Conservation (phyloP, 1,284 basidiomycete genomes). For the Malassezia brasiliensis region DNA sequence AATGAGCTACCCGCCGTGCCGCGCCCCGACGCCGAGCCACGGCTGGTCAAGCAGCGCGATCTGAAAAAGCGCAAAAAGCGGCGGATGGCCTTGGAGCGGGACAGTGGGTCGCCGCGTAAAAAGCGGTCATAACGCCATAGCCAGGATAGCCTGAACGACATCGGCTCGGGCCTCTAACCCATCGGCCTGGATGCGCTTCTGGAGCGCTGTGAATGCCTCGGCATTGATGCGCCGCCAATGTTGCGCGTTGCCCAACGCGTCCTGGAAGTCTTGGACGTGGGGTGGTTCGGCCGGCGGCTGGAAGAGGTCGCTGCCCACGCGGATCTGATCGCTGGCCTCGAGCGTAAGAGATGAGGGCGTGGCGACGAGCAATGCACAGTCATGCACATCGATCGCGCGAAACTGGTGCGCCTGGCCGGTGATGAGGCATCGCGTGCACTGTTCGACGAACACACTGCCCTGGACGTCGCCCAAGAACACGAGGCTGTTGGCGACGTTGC, state of each 20-base stretch:
- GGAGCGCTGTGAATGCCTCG: no score
- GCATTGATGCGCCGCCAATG: background rate
- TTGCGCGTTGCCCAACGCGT: background rate
- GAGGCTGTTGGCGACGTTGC: background rate
- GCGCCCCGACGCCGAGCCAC: background rate
- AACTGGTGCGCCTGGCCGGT: slow-evolving; percentile 2
- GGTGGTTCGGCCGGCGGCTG: background rate
- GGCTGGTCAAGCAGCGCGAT: background rate
- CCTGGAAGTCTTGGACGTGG: slow-evolving; percentile 16
- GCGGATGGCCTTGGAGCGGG: background rate
- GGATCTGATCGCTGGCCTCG: background rate
- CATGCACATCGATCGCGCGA: background rate
- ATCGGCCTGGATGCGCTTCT: no score
- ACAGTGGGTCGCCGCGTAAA: background rate
- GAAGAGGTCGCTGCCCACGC: background rate
- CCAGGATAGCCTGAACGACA: no score
- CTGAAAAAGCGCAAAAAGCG: slow-evolving; percentile 11
- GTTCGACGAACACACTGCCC: slow-evolving; percentile 10
- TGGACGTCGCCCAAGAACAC: slow-evolving; percentile 3
- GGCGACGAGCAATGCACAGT: background rate
- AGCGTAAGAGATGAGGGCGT: slow-evolving; percentile 10
- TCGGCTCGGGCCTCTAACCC: no score
- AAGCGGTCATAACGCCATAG: background rate
- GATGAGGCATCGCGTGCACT: slow-evolving; percentile 5
- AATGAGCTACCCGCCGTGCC: background rate